A percentile compares a stretch with the other conserved stretches of the same genome.
Evolutionary conservation across 108 stramenopile genomes (phyloP).

Genomic region (Seminavis robusta): DNA sequence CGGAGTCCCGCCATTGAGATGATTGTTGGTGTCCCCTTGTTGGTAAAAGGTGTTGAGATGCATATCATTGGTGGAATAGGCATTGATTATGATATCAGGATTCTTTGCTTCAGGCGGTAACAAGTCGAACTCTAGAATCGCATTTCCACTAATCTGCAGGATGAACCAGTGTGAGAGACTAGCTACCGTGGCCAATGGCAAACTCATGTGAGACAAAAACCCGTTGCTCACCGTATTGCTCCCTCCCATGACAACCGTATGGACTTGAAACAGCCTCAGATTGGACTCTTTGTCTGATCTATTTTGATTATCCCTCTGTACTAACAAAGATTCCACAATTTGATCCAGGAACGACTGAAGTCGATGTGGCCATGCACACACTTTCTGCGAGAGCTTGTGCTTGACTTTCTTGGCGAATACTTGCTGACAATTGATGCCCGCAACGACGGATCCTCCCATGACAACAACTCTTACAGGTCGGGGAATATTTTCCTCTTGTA

Average conservation of each 20-base stretch:
- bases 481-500: constrained; percentile 5
- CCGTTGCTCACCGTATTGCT: constrained; percentile 66
- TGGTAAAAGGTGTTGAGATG: constrained; percentile 54
- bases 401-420: not conserved
- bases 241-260: constrained; percentile 65
- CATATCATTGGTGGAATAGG: constrained; percentile 84
- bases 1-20: too few relatives aligned
- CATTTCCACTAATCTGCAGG: too few relatives aligned
- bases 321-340: too few relatives aligned
- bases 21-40: too few relatives aligned
- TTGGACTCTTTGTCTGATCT: not conserved
- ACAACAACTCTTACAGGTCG: constrained; percentile 61
- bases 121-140: constrained; percentile 67
- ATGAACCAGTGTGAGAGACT: too few relatives aligned
- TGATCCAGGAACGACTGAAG: constrained; percentile 35
- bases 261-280: constrained; percentile 31
- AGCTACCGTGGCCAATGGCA: too few relatives aligned
- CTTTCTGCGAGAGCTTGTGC: too few relatives aligned
- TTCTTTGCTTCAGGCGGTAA: constrained; percentile 44
- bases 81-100: constrained; percentile 77
- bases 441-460: constrained; percentile 75
- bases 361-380: constrained; percentile 68
- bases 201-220: too few relatives aligned
- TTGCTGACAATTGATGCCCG: constrained; percentile 62
- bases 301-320: too few relatives aligned